phyloP scores from a whole-genome alignment of 257 asterid genomes.

The Vinca minor region DNA sequence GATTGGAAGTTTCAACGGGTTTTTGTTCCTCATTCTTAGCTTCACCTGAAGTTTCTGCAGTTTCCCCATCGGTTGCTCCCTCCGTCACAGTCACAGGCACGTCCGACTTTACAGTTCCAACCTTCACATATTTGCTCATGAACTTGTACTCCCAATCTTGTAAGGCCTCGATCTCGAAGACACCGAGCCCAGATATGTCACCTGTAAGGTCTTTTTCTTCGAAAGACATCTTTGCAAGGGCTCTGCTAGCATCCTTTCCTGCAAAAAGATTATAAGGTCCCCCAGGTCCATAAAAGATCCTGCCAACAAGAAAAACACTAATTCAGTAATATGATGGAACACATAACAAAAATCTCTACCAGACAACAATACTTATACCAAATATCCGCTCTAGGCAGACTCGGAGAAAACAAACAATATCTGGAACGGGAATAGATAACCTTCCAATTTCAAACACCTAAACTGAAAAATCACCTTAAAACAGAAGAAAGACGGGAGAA shows the following conservation, averaged over 20 bases:
- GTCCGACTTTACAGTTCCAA: conserved; percentile 59
- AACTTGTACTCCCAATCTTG: conserved; percentile 97
- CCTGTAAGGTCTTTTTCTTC: conserved; percentile 75
- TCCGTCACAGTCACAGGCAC: conserved; percentile 44
- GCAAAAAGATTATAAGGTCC: conserved; percentile 91
- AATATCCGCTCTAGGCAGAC: neutral
- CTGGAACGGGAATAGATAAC: neutral
- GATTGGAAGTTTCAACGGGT: conserved; percentile 24
- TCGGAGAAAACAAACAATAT: neutral
- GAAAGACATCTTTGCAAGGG: conserved; percentile 89
- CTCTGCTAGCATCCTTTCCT: conserved; percentile 91
- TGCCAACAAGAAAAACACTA: conserved; percentile 18
- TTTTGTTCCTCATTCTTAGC: conserved; percentile 23
- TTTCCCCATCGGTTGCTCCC: no score
- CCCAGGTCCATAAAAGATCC: conserved; percentile 83
- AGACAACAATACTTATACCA: neutral
- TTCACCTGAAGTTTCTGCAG: conserved; percentile 26
- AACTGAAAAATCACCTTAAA: neutral
- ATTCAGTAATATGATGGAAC: neutral
- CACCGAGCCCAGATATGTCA: conserved; percentile 69
- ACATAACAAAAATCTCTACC: conserved; percentile 2
- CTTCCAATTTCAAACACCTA: neutral
- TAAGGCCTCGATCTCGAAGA: conserved; percentile 82
- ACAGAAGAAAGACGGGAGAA: neutral
- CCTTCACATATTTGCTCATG: conserved; percentile 97